phyloP scores from a whole-genome alignment of 2,329 filamentous ascomycete genomes.

The Dactylonectria macrodidyma region DNA sequence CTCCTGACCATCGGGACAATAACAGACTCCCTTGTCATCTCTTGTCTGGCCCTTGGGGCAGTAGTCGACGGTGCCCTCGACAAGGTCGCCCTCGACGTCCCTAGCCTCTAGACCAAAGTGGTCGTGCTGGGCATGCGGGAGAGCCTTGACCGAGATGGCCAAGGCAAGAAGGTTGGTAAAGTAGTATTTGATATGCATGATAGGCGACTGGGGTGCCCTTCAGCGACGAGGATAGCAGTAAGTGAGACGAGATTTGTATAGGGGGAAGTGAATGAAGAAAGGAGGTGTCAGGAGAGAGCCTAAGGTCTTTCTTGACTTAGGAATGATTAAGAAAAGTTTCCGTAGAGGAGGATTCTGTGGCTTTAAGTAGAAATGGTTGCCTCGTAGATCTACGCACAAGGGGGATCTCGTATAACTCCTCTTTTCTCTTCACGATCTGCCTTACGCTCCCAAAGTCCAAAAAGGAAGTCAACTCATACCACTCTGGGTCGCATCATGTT shows the following conservation, averaged over 20 bases:
- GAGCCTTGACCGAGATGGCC: slow-evolving; percentile 8
- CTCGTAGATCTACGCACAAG: neutral
- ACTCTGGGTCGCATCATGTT: neutral
- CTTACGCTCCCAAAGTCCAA: neutral
- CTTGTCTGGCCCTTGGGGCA: neutral
- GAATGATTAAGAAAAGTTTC: neutral
- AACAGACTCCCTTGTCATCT: neutral
- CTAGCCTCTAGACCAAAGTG: slow-evolving; percentile 2
- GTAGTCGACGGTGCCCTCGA: neutral
- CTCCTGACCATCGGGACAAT: neutral
- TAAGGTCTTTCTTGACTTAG: neutral
- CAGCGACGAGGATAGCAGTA: neutral
- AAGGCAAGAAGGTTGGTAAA: slow-evolving; percentile 7
- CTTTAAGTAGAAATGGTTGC: neutral
- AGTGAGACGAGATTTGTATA: neutral
- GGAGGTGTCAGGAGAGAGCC: neutral
- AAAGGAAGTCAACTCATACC: neutral
- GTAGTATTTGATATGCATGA: slow-evolving; percentile 5
- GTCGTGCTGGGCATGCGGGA: neutral
- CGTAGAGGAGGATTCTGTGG: neutral
- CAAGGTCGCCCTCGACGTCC: slow-evolving; percentile 3
- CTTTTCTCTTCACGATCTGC: neutral
- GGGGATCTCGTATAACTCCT: neutral
- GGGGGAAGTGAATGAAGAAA: slow-evolving; percentile 1
- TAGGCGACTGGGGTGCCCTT: neutral